phyloP scores from a whole-genome alignment of 2,329 filamentous ascomycete genomes.

The Fusarium austroafricanum region DNA sequence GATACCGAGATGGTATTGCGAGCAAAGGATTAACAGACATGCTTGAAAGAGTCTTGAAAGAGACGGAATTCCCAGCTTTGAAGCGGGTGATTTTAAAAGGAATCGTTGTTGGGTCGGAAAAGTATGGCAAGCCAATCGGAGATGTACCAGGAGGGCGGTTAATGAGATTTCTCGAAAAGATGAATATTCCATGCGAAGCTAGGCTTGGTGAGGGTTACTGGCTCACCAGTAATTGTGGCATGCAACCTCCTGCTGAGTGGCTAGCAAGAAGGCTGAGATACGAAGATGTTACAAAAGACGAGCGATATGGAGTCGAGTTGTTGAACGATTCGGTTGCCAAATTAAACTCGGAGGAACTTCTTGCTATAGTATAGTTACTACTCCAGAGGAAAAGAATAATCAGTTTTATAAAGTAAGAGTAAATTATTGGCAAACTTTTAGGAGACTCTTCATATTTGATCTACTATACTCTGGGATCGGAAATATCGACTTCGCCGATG shows the following conservation, averaged over 20 bases:
- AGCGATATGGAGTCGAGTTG: no score
- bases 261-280: no score
- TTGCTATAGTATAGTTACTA: no score
- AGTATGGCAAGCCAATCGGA: not conserved
- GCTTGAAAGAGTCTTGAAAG: not conserved
- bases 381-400: no score
- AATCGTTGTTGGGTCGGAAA: not conserved
- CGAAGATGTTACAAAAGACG: no score
- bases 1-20: not conserved
- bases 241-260: no score
- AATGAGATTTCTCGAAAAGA: not conserved
- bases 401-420: no score
- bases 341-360: no score
- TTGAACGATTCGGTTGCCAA: no score
- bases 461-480: not conserved
- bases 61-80: not conserved
- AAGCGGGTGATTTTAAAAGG: not conserved
- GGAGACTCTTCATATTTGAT: fast-evolving
- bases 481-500: not conserved
- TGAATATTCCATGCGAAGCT: not conserved
- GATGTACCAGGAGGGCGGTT: slow-evolving; percentile 1
- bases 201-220: not conserved
- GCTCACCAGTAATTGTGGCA: not conserved
- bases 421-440: no score
- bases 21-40: not conserved